Evolutionary conservation across 257 asterid species (phyloP).

Genomic region (Misopates orontium): DNA sequence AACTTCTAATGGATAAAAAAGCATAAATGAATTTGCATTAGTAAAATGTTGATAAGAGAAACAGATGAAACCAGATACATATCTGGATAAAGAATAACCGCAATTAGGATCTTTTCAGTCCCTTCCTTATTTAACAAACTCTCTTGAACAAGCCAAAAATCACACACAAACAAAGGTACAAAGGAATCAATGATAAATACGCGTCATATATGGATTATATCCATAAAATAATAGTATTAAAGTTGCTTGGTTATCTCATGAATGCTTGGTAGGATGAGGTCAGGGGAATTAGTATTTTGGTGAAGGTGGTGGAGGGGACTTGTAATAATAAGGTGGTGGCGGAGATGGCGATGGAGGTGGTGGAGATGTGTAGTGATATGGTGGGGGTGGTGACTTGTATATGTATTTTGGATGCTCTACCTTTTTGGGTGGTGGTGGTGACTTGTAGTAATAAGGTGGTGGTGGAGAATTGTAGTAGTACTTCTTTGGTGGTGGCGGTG

Average conservation of each 20-base stretch:
- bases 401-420: not conserved
- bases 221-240: too few species aligned
- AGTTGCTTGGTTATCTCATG: too few species aligned
- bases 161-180: not conserved
- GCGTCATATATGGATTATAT: too few species aligned
- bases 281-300: not conserved
- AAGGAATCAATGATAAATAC: not conserved
- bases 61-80: not conserved
- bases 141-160: not conserved
- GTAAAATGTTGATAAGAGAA: not conserved
- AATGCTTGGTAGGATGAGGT: too few species aligned
- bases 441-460: slow-evolving; percentile 2
- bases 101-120: not conserved
- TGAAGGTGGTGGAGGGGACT: slow-evolving; percentile 6
- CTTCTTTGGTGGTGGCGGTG: slow-evolving; percentile 4
- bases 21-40: not conserved
- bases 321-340: slow-evolving; percentile 2
- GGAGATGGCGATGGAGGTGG: slow-evolving; percentile 15
- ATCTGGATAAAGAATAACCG: not conserved
- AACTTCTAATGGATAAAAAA: too few species aligned
- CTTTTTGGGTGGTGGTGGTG: not conserved
- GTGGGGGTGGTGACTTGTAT: slow-evolving; percentile 5
- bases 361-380: not conserved
- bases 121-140: not conserved
- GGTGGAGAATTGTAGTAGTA: too few species aligned